Conservation (phyloP, 202 grass and related monocot species). For the Bolboschoenoplectus hybrid region DNA sequence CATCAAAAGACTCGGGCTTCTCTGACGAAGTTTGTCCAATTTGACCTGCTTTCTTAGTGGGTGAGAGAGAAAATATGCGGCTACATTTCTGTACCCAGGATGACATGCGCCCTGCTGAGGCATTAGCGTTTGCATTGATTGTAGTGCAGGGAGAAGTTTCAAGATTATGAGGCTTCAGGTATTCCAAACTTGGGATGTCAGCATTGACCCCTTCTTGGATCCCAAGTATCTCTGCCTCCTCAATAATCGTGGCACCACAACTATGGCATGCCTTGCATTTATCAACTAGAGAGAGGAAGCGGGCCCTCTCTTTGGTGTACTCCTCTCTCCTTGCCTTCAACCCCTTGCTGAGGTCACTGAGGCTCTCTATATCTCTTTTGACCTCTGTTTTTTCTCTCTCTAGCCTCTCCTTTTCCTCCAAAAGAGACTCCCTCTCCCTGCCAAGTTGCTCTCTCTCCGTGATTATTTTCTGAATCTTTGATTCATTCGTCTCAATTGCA, state of each 20-base stretch:
- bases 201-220: slow-evolving; percentile 51
- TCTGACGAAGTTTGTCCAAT: slow-evolving; percentile 48
- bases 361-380: slow-evolving; percentile 77
- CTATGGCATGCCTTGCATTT: slow-evolving; percentile 76
- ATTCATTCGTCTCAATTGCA: slow-evolving; percentile 62
- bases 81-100: slow-evolving; percentile 86
- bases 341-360: slow-evolving; percentile 61
- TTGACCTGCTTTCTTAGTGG: slow-evolving; percentile 52
- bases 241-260: slow-evolving; percentile 63
- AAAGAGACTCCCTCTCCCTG: slow-evolving; percentile 57
- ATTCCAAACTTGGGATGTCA: slow-evolving; percentile 59
- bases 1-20: slow-evolving; percentile 52
- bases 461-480: slow-evolving; percentile 73
- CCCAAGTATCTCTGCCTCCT: slow-evolving; percentile 57
- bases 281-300: slow-evolving; percentile 56
- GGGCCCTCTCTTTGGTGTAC: slow-evolving; percentile 64
- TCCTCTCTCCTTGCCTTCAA: slow-evolving; percentile 69
- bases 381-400: slow-evolving; percentile 75
- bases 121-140: slow-evolving; percentile 44
- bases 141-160: slow-evolving; percentile 48
- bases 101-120: slow-evolving; percentile 55
- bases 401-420: slow-evolving; percentile 59
- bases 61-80: slow-evolving; percentile 74
- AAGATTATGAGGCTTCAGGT: slow-evolving; percentile 45
- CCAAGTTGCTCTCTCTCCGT: slow-evolving; percentile 56